phyloP scores from a whole-genome alignment of 2,329 filamentous ascomycete genomes.

The Trichocomaceae sp. region DNA sequence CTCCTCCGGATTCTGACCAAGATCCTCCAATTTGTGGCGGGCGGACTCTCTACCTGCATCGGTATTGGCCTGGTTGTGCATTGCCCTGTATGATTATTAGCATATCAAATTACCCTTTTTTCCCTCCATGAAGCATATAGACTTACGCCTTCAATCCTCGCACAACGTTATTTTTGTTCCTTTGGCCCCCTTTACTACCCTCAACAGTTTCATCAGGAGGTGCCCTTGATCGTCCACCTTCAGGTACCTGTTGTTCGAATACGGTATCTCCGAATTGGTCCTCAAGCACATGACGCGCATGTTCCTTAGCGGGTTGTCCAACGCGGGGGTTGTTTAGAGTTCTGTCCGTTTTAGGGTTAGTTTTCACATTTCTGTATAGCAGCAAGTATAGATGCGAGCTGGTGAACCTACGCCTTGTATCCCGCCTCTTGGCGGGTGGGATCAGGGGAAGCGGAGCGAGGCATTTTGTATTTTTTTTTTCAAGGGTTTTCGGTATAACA shows the following conservation, averaged over 20 bases:
- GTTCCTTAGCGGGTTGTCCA: constrained; percentile 15
- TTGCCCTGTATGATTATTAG: constrained; percentile 13
- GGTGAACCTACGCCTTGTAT: constrained; percentile 18
- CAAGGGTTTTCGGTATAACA: neutral
- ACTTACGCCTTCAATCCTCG: constrained; percentile 22
- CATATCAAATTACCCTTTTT: neutral
- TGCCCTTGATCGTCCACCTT: neutral
- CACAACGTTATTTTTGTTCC: constrained; percentile 17
- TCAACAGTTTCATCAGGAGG: constrained; percentile 3
- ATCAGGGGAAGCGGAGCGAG: constrained; percentile 11
- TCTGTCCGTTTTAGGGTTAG: constrained; percentile 4
- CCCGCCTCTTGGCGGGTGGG: constrained; percentile 17
- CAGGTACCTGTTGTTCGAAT: neutral
- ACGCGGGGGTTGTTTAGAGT: constrained; percentile 18
- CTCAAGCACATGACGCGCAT: constrained; percentile 18
- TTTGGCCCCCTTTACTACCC: constrained; percentile 13
- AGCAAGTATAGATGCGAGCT: neutral
- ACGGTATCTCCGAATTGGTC: constrained; percentile 11
- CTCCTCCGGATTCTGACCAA: constrained; percentile 12
- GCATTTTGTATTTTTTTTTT: constrained; percentile 5
- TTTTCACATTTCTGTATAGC: neutral
- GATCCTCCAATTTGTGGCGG: constrained; percentile 6
- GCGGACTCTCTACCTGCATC: constrained; percentile 12
- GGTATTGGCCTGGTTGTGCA: constrained; percentile 17
- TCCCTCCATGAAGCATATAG: too few relatives aligned